phyloP scores from a whole-genome alignment of 192 early-diverging fungal species.

The Umbelopsis isabellina region DNA sequence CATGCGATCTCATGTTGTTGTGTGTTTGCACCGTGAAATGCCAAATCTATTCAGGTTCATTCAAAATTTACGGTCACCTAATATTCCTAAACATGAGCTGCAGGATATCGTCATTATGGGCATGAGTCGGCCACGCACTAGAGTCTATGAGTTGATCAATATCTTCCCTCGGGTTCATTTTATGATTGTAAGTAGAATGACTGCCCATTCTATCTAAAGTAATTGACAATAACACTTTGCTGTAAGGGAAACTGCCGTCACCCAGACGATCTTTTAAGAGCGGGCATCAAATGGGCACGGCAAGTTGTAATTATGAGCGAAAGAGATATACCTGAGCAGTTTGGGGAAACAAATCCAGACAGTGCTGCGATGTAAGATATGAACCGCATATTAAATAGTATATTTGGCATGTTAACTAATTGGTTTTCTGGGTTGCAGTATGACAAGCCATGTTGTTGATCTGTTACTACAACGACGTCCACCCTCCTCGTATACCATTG shows the following conservation, averaged over 20 bases:
- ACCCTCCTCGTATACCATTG: constrained; percentile 40
- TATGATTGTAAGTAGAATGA: constrained; percentile 40
- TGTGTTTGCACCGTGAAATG: constrained; percentile 46
- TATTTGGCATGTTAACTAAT: no score
- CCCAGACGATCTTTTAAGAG: constrained; percentile 50
- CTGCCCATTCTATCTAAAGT: neutral
- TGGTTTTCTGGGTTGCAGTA: constrained; percentile 31
- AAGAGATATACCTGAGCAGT: constrained; percentile 37
- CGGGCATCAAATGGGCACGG: constrained; percentile 46
- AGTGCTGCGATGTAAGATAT: constrained; percentile 44
- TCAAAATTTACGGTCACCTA: constrained; percentile 40
- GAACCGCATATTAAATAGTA: neutral
- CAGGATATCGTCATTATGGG: constrained; percentile 53
- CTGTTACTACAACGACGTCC: constrained; percentile 45
- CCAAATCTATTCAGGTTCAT: constrained; percentile 41
- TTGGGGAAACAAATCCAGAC: constrained; percentile 43
- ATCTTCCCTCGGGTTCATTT: constrained; percentile 51
- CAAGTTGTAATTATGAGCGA: constrained; percentile 54
- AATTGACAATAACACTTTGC: neutral
- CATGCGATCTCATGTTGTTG: constrained; percentile 44
- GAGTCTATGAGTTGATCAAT: constrained; percentile 46
- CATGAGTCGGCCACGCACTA: constrained; percentile 31
- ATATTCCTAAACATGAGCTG: constrained; percentile 45
- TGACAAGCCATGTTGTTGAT: constrained; percentile 67
- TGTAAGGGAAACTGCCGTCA: constrained; percentile 49